Conservation (phyloP, 371 early-diverging fungal genomes). For the Amoeboaphelidium occidentale region DNA sequence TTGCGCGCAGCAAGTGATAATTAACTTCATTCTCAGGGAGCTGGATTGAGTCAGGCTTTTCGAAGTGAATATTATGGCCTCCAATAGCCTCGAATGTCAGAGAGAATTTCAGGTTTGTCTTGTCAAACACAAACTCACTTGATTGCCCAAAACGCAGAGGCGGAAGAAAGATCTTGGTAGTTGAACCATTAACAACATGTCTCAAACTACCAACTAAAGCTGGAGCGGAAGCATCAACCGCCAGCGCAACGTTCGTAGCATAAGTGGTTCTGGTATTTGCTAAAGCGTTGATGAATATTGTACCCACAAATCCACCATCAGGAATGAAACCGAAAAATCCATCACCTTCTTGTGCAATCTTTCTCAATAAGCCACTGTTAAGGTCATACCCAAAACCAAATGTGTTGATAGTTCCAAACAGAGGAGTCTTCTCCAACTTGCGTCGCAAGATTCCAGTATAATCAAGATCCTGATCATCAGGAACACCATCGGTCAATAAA, state of each 20-base stretch:
- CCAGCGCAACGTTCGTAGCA: background rate
- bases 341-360: conserved; percentile 6
- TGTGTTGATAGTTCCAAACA: conserved; percentile 6
- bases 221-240: background rate
- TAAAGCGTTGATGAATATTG: conserved; percentile 9
- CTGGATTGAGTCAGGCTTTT: too few relatives aligned
- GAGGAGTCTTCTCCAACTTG: background rate
- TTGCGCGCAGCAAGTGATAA: too few relatives aligned
- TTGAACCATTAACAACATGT: background rate
- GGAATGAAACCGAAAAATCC: conserved; percentile 9
- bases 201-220: background rate
- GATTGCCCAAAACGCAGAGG: background rate
- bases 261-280: background rate
- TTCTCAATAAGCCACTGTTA: conserved; percentile 4
- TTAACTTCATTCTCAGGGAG: too few relatives aligned
- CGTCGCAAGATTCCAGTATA: conserved; percentile 5
- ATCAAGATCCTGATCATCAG: conserved; percentile 9
- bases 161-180: background rate
- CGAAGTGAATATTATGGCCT: too few relatives aligned
- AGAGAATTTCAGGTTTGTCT: too few relatives aligned
- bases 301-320: conserved; percentile 10
- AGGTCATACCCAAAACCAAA: conserved; percentile 14
- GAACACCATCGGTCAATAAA: conserved; percentile 9
- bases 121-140: background rate
- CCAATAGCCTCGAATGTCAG: too few relatives aligned